phyloP scores from a whole-genome alignment of 169 alveolate genomes.

The Ichthyophthirius multifiliis region DNA sequence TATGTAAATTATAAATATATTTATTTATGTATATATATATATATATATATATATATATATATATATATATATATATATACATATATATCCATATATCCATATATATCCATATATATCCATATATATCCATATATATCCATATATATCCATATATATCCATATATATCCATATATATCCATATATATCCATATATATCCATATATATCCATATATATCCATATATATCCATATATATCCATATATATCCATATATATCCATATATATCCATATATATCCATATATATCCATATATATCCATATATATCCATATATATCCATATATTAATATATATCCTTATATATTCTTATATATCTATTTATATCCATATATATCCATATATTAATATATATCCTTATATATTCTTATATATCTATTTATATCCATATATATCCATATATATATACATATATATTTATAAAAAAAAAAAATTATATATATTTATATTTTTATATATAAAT shows the following conservation, averaged over 20 bases:
- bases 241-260: background rate
- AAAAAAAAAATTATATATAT: too few species aligned
- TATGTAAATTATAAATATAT: conserved; percentile 6
- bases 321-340: background rate
- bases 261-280: background rate
- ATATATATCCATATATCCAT: background rate
- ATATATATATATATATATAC: background rate
- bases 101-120: background rate
- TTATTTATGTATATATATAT: too few species aligned
- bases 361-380: too few species aligned
- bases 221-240: background rate
- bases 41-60: background rate
- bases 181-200: background rate
- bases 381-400: too few species aligned
- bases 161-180: background rate
- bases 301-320: background rate
- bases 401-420: too few species aligned
- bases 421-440: too few species aligned
- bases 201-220: background rate
- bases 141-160: background rate
- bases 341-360: background rate
- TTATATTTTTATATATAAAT: background rate
- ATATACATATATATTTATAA: too few species aligned
- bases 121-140: background rate
- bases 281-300: background rate